Conservation (phyloP, 2,329 filamentous ascomycete genomes). For the Phaeophleospora eucalypticola region DNA sequence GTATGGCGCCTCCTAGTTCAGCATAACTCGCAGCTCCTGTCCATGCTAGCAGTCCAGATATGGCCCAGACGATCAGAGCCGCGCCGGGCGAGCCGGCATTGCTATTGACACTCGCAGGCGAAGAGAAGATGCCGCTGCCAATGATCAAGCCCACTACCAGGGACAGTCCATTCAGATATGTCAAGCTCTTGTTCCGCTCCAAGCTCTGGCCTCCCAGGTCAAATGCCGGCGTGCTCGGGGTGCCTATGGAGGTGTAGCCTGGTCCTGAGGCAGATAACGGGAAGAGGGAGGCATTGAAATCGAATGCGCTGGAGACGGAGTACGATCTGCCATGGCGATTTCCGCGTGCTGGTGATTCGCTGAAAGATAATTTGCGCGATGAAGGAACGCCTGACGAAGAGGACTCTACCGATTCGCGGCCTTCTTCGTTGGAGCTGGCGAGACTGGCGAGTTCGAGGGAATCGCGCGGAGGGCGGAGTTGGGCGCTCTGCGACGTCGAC, state of each 20-base stretch:
- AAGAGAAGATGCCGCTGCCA: slow-evolving; percentile 93
- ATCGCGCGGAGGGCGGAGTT: slow-evolving; percentile 60
- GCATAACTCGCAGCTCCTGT: slow-evolving; percentile 93
- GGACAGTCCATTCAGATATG: slow-evolving; percentile 87
- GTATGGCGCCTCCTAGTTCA: slow-evolving; percentile 91
- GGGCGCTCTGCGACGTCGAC: no score
- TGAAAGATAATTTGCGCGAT: slow-evolving; percentile 85
- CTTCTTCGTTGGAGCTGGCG: slow-evolving; percentile 67
- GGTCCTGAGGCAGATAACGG: slow-evolving; percentile 72
- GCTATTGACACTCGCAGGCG: slow-evolving; percentile 84
- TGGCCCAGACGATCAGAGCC: slow-evolving; percentile 82
- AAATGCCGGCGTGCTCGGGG: slow-evolving; percentile 57
- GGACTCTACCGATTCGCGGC: slow-evolving; percentile 65
- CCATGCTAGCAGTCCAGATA: slow-evolving; percentile 92
- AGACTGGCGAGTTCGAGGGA: slow-evolving; percentile 95
- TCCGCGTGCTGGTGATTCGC: slow-evolving; percentile 45
- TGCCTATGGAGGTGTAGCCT: slow-evolving; percentile 78
- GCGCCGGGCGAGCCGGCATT: slow-evolving; percentile 90
- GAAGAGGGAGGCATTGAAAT: slow-evolving; percentile 90
- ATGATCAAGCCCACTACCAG: slow-evolving; percentile 91
- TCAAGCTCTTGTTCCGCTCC: slow-evolving; percentile 93
- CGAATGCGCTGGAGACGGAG: slow-evolving; percentile 88
- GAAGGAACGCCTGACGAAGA: slow-evolving; percentile 75
- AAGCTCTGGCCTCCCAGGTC: slow-evolving; percentile 52
- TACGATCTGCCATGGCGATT: slow-evolving; percentile 52